Evolutionary conservation across 768 basidiomycete genomes (phyloP).

Genomic region (Paxillus involutus): DNA sequence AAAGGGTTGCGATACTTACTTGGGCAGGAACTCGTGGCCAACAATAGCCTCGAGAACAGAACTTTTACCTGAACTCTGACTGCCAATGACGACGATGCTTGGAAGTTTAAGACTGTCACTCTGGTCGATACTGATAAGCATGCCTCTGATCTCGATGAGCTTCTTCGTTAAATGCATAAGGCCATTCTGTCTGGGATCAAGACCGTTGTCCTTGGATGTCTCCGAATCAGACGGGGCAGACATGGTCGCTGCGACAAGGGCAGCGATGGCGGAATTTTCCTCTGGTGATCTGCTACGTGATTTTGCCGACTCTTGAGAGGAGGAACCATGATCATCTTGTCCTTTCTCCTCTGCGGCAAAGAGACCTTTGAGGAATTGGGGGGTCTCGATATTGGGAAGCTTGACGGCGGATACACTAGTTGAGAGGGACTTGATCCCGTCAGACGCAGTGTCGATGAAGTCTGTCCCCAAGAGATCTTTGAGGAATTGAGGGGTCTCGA

Average conservation of each 20-base stretch:
- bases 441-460: conserved; percentile 75
- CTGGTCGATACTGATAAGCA: conserved; percentile 96
- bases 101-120: conserved; percentile 92
- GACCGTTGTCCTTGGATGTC: conserved; percentile 28
- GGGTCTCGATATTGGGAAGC: conserved; percentile 53
- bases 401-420: conserved; percentile 61
- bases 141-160: conserved; percentile 92
- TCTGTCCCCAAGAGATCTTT: conserved; percentile 72
- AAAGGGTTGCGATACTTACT: conserved; percentile 55
- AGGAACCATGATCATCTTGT: conserved; percentile 30
- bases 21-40: conserved; percentile 96
- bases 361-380: conserved; percentile 71
- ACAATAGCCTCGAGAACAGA: conserved; percentile 97
- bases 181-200: conserved; percentile 67
- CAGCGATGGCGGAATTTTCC: conserved; percentile 66
- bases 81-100: conserved; percentile 97
- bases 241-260: conserved; percentile 74
- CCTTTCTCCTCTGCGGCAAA: conserved; percentile 35
- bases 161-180: conserved; percentile 93
- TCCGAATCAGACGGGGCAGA: conserved; percentile 67
- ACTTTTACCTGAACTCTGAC: conserved; percentile 98
- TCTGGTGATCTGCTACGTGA: conserved; percentile 43
- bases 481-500: conserved; percentile 66
- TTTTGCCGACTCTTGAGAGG: conserved; percentile 38
- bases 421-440: conserved; percentile 60